These are phyloP conservation scores for Globisporangium uncinulatum DNA, from an alignment of 352 stramenopile genomes.

Conservation along the genomic window DNA sequence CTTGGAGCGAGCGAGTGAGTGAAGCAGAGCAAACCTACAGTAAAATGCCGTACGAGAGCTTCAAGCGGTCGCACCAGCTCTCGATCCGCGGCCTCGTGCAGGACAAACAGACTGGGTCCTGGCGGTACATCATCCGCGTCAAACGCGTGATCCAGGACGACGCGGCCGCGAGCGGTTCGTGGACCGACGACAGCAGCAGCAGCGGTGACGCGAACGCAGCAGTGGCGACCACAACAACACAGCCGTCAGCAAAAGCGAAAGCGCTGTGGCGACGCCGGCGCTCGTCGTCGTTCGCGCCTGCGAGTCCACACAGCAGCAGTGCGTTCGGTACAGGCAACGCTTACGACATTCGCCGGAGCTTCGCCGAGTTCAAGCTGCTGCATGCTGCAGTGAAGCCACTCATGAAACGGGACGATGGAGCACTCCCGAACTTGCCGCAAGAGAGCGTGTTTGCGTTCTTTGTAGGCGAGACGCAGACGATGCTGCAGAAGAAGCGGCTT, in stretches of 20 bases:
- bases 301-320: conserved; percentile 8
- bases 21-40: neutral
- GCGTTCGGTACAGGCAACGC: conserved; percentile 13
- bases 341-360: conserved; percentile 65
- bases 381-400: conserved; percentile 40
- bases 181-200: neutral
- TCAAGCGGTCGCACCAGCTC: conserved; percentile 48
- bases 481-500: conserved; percentile 61
- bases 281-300: conserved; percentile 9
- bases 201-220: conserved; percentile 1
- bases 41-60: conserved; percentile 74
- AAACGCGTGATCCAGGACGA: conserved; percentile 35
- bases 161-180: neutral
- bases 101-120: conserved; percentile 40
- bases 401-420: conserved; percentile 18
- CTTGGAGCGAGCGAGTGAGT: too few species aligned
- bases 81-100: conserved; percentile 66
- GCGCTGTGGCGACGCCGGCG: conserved; percentile 9
- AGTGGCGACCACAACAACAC: neutral
- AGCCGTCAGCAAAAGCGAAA: neutral
- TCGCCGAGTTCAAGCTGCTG: conserved; percentile 66
- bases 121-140: conserved; percentile 65
- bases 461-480: conserved; percentile 56
- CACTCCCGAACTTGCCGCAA: conserved; percentile 39
- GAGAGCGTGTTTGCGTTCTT: conserved; percentile 65